Evolutionary conservation across 768 basidiomycete genomes (phyloP).

Genomic region (Mycena capillaripes): DNA sequence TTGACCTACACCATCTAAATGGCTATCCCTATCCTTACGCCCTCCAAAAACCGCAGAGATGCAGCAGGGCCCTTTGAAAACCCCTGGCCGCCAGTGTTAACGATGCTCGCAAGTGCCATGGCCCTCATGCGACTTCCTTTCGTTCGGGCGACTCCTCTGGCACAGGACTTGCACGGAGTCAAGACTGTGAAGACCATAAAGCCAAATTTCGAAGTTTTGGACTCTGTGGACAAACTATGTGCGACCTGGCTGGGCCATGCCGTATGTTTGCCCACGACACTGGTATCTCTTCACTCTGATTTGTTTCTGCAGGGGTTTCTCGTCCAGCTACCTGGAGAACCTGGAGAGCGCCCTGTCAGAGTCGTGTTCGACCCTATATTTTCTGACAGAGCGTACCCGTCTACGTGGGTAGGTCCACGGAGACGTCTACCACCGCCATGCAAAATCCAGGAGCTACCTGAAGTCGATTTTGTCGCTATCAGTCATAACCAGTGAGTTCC

Average conservation of each 20-base stretch:
- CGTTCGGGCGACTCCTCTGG: constrained; percentile 26
- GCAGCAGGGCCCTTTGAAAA: constrained; percentile 28
- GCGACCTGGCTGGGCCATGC: constrained; percentile 58
- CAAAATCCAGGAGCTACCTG: constrained; percentile 52
- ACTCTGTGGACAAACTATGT: constrained; percentile 30
- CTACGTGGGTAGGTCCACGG: constrained; percentile 46
- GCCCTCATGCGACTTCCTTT: constrained; percentile 32
- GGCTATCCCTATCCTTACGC: constrained; percentile 32
- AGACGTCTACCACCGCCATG: constrained; percentile 53
- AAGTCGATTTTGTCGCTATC: constrained; percentile 54
- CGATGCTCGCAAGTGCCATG: constrained; percentile 33
- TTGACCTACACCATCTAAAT: too few species aligned
- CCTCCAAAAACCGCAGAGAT: constrained; percentile 22
- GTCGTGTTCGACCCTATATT: constrained; percentile 60
- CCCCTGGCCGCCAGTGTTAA: constrained; percentile 36
- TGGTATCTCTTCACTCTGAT: background rate
- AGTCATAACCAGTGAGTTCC: constrained; percentile 59
- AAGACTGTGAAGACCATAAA: constrained; percentile 34
- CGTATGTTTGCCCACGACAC: constrained; percentile 31
- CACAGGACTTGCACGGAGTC: constrained; percentile 31
- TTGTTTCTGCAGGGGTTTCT: constrained; percentile 41
- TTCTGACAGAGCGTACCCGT: constrained; percentile 48
- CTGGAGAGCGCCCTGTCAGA: constrained; percentile 40
- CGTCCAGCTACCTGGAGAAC: constrained; percentile 41
- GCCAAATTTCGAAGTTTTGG: constrained; percentile 26